Base-by-base conservation (phyloP, 108 stramenopile genomes). In the Ochromonas danica region DNA sequence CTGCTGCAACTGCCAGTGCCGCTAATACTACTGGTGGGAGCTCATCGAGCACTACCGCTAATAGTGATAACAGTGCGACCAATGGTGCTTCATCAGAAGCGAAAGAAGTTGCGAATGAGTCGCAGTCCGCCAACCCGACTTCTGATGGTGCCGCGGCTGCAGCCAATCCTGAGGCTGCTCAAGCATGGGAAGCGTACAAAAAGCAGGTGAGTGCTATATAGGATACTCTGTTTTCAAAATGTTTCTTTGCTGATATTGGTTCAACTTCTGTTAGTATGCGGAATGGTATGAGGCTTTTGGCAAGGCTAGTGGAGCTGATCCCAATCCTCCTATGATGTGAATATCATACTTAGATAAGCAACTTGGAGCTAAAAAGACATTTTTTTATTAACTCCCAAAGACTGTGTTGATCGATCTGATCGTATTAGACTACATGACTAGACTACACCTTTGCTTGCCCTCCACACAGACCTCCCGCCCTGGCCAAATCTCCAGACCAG, bases 211-310 rank as follows among this genome's bases (percentile, higher is more conserved):
- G 6, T 51, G 22, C 22, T 51, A 51, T 51, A 22, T 14, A 14
- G 45, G 6, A 14, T 51, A 51, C 22, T 51, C 6, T 51, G 6
- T 51, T 51, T 51, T 51, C 45, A 22, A 51, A 51, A 51, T 51
- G 22, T 51, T 51, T 14, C 22, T 51, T 14, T 51, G 45, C 45
- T 51, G 22, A 6, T 51, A 51, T 51, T 51, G 6, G 45, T 14
- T 51, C 6, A 51, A 51, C 22, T 51, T 51, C 45, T 22, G 22
- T 51, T 51, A 67, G 35, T 67, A 67, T 25, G 25, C 3, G 31
- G 63, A 67, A 67, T 67, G 63, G 63, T 67, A 67, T 67, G 63
- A 67, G 25, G 63, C 63, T 6, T 33, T 14, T 33, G 63, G 63
- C 30, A 67, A 67, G 31, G 63, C 63, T 14, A 25, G 14, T 14